Percentiles rank a stretch among this genome's conserved stretches.
These are phyloP conservation scores for Mercurialis annua DNA, from an alignment of 345 rosid species.

Conservation along the genomic window DNA sequence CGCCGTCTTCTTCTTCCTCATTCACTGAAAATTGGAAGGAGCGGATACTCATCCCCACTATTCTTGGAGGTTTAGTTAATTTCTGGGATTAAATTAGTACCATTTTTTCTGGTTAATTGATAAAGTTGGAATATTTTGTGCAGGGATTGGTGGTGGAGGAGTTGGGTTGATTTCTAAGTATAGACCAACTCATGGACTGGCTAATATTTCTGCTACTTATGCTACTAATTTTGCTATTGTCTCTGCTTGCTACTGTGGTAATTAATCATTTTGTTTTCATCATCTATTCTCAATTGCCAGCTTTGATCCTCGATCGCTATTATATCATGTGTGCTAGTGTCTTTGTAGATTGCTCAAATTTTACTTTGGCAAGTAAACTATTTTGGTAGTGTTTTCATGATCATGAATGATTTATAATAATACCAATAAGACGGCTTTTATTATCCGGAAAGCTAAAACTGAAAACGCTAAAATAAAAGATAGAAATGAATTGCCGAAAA, in stretches of 20 bases:
- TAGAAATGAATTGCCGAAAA: too few species aligned
- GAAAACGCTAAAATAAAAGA: too few species aligned
- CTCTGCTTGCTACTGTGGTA: constrained; percentile 78
- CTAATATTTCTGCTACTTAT: constrained; percentile 56
- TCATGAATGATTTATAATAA: background rate
- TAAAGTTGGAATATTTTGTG: background rate
- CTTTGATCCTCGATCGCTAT: background rate
- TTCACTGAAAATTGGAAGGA: constrained; percentile 50
- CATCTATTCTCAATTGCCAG: background rate
- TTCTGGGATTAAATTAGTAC: background rate
- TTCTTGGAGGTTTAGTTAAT: constrained; percentile 53
- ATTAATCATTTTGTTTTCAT: background rate
- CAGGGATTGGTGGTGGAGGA: constrained; percentile 70
- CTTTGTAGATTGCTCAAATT: background rate
- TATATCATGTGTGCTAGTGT: too few species aligned
- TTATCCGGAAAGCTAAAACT: too few species aligned
- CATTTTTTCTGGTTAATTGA: background rate
- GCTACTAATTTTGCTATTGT: constrained; percentile 73
- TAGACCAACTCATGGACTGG: constrained; percentile 51
- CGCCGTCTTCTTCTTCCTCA: constrained; percentile 25
- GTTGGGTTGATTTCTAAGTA: constrained; percentile 63
- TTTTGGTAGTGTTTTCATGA: background rate
- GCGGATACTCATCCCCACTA: constrained; percentile 51
- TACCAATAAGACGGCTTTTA: background rate
- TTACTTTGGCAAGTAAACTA: background rate